Evolutionary conservation across 2,329 filamentous ascomycete species (phyloP).

Genomic region (Zasmidium angulare): DNA sequence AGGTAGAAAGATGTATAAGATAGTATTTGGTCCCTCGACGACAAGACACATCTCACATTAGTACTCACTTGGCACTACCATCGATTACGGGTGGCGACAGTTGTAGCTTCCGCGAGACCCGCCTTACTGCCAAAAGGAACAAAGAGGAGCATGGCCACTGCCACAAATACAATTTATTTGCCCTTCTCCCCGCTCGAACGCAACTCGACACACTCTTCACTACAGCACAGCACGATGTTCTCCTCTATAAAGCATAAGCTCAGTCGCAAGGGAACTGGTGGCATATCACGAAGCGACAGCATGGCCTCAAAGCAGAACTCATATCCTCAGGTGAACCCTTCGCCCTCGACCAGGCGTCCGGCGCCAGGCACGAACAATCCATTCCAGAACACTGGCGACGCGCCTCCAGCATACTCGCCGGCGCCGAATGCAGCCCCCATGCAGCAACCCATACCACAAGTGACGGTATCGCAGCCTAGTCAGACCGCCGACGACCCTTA

Average conservation of each 20-base stretch:
- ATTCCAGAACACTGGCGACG: slow-evolving; percentile 19
- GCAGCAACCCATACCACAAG: slow-evolving; percentile 12
- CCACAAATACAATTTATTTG: not conserved
- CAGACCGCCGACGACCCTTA: slow-evolving; percentile 62
- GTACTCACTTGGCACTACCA: not conserved
- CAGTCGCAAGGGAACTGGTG: slow-evolving; percentile 14
- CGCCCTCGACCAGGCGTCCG: slow-evolving; percentile 24
- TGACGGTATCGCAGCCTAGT: slow-evolving; percentile 5
- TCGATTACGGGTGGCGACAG: not conserved
- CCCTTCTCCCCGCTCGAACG: slow-evolving; percentile 10
- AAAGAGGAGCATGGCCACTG: slow-evolving; percentile 8
- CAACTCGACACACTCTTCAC: slow-evolving; percentile 20
- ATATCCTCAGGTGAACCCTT: slow-evolving; percentile 23
- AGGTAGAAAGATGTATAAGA: not conserved
- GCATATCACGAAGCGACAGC: slow-evolving; percentile 4
- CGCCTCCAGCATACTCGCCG: slow-evolving; percentile 42
- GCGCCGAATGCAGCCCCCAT: slow-evolving; percentile 40
- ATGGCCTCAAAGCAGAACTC: slow-evolving; percentile 13
- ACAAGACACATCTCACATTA: not conserved
- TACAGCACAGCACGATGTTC: slow-evolving; percentile 21
- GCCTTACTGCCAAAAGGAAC: not conserved
- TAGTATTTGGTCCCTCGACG: not conserved
- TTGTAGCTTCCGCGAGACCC: slow-evolving; percentile 1
- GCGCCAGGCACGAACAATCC: slow-evolving; percentile 14
- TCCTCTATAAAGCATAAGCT: slow-evolving; percentile 25